A percentile compares a stretch with the other conserved stretches of the same genome.
Conservation (phyloP, 129 eudicot species). For the Heracleum sosnowskyi region DNA sequence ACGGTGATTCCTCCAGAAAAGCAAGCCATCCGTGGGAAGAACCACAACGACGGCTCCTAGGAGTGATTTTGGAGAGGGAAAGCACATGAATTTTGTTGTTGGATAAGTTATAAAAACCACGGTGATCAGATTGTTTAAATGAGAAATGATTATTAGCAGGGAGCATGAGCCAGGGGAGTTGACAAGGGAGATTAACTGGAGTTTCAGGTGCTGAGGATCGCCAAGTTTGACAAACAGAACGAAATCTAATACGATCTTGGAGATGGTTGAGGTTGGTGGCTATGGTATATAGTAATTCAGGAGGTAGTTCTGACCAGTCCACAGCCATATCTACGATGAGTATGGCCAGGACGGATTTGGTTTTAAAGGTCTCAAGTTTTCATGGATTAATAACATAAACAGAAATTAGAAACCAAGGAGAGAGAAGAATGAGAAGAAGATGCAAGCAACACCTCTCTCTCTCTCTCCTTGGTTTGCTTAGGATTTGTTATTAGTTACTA, state of each 20-base stretch:
- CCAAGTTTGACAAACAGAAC: slow-evolving; percentile 55
- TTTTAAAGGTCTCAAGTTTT: neutral
- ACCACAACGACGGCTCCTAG: slow-evolving; percentile 59
- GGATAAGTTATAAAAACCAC: slow-evolving; percentile 38
- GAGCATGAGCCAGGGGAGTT: slow-evolving; percentile 70
- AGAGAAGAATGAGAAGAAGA: neutral
- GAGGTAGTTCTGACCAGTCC: slow-evolving; percentile 62
- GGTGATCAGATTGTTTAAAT: slow-evolving; percentile 23
- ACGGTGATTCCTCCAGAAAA: slow-evolving; percentile 49
- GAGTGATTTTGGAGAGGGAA: slow-evolving; percentile 45
- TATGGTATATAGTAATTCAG: slow-evolving; percentile 43
- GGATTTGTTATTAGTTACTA: neutral
- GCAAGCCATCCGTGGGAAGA: slow-evolving; percentile 74
- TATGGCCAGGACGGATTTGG: slow-evolving; percentile 13
- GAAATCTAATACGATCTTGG: slow-evolving; percentile 48
- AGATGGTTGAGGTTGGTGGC: slow-evolving; percentile 31
- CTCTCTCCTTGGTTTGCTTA: neutral
- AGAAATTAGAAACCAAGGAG: neutral
- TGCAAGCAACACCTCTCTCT: neutral
- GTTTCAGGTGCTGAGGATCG: slow-evolving; percentile 32
- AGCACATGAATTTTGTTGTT: slow-evolving; percentile 34
- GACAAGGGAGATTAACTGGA: slow-evolving; percentile 41
- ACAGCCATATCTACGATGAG: slow-evolving; percentile 21
- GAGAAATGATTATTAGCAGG: slow-evolving; percentile 34
- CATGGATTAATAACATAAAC: neutral